Percentiles rank a stretch among this genome's conserved stretches.
These are phyloP conservation scores for Chondrus crispus DNA, from an alignment of 23 red algal species.

Conservation along the genomic window DNA sequence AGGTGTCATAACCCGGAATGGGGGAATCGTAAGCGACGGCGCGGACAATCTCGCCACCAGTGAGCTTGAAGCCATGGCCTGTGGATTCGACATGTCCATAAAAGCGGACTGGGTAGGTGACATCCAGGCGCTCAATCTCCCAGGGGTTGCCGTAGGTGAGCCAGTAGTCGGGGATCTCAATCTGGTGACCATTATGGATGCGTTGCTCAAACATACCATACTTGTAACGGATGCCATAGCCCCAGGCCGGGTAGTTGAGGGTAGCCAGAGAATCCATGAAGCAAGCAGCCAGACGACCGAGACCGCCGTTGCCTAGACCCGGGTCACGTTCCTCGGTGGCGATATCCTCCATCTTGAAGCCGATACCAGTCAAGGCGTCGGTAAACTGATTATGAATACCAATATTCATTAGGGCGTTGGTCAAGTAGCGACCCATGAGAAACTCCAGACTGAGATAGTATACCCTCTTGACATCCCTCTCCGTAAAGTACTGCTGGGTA, in stretches of 20 bases:
- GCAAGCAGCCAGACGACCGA: conserved; percentile 96
- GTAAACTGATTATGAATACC: conserved; percentile 88
- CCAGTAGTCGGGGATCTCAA: conserved; percentile 99
- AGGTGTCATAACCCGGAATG: conserved; percentile 98
- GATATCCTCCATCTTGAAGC: conserved; percentile 84
- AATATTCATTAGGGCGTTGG: conserved; percentile 97
- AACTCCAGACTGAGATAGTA: conserved; percentile 99
- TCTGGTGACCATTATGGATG: conserved; percentile 88
- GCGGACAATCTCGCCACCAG: conserved; percentile 76
- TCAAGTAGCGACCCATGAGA: conserved; percentile 94
- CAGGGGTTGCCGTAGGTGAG: conserved; percentile 94
- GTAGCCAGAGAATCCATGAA: conserved; percentile 99
- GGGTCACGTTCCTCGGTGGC: conserved; percentile 92
- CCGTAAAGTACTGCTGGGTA: conserved; percentile 99
- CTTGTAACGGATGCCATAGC: conserved; percentile 99
- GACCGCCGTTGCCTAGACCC: conserved; percentile 93
- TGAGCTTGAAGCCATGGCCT: conserved; percentile 66
- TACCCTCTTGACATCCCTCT: conserved; percentile 88
- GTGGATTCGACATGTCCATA: conserved; percentile 82
- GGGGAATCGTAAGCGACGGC: conserved; percentile 98
- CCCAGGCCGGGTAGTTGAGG: conserved; percentile 98
- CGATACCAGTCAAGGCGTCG: conserved; percentile 84
- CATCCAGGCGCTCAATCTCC: conserved; percentile 99
- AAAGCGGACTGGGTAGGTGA: conserved; percentile 95
- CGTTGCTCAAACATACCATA: conserved; percentile 99